Evolutionary conservation across 306 rosid genomes (phyloP).

Genomic region (Vigna trinervia): DNA sequence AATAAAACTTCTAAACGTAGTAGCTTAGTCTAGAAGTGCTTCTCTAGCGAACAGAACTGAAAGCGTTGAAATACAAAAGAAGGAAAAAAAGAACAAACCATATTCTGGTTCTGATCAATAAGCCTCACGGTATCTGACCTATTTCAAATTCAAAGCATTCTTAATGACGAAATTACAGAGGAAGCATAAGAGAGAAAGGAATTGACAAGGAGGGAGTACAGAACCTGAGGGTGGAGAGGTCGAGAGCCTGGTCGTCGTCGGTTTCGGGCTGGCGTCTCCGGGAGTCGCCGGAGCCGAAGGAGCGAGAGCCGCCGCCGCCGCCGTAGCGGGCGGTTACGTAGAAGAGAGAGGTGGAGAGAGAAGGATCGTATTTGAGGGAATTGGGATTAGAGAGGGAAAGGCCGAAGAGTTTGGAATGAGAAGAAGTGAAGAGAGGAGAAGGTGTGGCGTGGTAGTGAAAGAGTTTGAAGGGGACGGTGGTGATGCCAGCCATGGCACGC

Average conservation of each 20-base stretch:
- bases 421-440: conserved; percentile 50
- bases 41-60: background rate
- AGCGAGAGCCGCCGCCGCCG: conserved; percentile 45
- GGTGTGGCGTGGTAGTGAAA: conserved; percentile 43
- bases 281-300: conserved; percentile 45
- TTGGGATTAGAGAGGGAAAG: conserved; percentile 47
- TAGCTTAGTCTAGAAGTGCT: background rate
- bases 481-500: conserved; percentile 75
- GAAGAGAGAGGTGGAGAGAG: conserved; percentile 41
- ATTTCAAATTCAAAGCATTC: conserved; percentile 45
- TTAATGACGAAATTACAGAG: background rate
- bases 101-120: conserved; percentile 83
- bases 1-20: background rate
- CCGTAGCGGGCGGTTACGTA: conserved; percentile 63
- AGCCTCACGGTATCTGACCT: conserved; percentile 91
- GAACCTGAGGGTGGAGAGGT: conserved; percentile 68
- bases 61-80: background rate
- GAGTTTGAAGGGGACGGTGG: conserved; percentile 61
- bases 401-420: conserved; percentile 65
- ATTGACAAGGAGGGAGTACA: background rate
- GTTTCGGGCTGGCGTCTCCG: conserved; percentile 48
- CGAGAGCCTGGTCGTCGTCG: conserved; percentile 71
- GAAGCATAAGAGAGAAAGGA: conserved; percentile 16
- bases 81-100: conserved; percentile 63
- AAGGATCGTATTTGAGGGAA: conserved; percentile 43